These are phyloP conservation scores for Diplosphaera chodatii DNA, from an alignment of 139 green algal genomes.

Conservation along the genomic window DNA sequence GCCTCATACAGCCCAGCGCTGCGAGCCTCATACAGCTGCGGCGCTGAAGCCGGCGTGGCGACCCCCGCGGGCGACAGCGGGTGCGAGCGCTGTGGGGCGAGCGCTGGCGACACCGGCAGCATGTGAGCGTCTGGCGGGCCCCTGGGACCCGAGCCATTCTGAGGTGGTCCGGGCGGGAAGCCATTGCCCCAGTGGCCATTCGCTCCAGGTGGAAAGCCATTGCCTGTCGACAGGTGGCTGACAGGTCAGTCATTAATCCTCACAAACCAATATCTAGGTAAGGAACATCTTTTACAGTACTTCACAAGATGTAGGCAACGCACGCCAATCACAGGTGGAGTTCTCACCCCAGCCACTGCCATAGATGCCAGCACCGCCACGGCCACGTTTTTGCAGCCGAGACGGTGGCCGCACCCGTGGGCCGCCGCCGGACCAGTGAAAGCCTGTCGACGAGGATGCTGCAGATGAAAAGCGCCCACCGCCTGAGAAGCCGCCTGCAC, in stretches of 20 bases:
- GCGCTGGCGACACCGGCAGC: conserved; percentile 12
- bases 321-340: not conserved
- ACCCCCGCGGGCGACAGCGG: not conserved
- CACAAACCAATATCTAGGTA: too few species aligned
- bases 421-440: not conserved
- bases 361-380: not conserved
- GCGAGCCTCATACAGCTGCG: not conserved
- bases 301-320: too few species aligned
- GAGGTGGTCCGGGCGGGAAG: not conserved
- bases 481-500: not conserved
- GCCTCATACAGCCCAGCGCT: not conserved
- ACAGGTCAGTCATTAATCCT: not conserved
- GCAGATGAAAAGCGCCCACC: not conserved
- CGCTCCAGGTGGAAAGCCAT: too few species aligned
- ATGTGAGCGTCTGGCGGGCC: too few species aligned
- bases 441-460: not conserved
- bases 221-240: not conserved
- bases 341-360: not conserved
- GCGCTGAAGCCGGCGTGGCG: not conserved
- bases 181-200: not conserved
- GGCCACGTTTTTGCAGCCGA: not conserved
- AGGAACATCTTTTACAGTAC: too few species aligned
- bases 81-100: conserved; percentile 13
- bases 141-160: too few species aligned
- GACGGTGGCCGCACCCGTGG: too few species aligned